phyloP scores from a whole-genome alignment of 1,284 basidiomycete species.

The Coriolopsis trogii region DNA sequence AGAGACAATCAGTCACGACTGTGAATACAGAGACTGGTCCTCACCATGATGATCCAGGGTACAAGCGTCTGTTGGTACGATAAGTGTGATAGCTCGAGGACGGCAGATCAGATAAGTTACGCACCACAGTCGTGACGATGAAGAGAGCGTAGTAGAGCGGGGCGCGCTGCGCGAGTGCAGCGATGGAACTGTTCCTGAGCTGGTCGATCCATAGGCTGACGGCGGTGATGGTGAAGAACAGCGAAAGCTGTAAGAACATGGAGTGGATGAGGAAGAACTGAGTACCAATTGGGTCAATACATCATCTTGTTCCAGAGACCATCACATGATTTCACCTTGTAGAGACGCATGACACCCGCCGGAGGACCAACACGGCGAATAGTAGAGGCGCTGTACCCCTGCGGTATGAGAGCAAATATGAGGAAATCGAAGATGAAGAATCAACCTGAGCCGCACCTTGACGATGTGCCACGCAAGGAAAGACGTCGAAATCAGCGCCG shows the following conservation, averaged over 20 bases:
- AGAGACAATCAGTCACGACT: neutral
- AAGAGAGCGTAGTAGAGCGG: constrained; percentile 47
- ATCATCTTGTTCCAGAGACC: too few species aligned
- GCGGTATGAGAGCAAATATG: constrained; percentile 6
- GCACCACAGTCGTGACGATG: constrained; percentile 47
- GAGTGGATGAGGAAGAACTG: constrained; percentile 58
- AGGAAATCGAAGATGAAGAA: too few species aligned
- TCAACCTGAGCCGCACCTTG: constrained; percentile 44
- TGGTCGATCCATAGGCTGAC: constrained; percentile 60
- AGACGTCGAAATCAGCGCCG: constrained; percentile 44
- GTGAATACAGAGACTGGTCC: neutral
- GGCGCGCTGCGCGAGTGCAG: constrained; percentile 44
- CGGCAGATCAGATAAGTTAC: constrained; percentile 13
- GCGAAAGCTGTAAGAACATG: constrained; percentile 59
- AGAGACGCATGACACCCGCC: constrained; percentile 47
- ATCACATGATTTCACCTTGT: constrained; percentile 55
- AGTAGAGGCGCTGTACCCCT: constrained; percentile 50
- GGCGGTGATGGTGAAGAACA: constrained; percentile 52
- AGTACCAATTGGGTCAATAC: neutral
- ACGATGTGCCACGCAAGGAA: constrained; percentile 51
- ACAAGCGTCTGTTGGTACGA: constrained; percentile 42
- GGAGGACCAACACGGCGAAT: constrained; percentile 60
- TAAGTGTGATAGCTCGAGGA: neutral
- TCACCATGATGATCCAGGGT: constrained; percentile 51
- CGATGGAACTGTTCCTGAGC: constrained; percentile 48